Evolutionary conservation across 2,329 filamentous ascomycete species (phyloP), one percentile per base, ranked within the genome.

Genomic region (Alternaria tenuissima): DNA sequence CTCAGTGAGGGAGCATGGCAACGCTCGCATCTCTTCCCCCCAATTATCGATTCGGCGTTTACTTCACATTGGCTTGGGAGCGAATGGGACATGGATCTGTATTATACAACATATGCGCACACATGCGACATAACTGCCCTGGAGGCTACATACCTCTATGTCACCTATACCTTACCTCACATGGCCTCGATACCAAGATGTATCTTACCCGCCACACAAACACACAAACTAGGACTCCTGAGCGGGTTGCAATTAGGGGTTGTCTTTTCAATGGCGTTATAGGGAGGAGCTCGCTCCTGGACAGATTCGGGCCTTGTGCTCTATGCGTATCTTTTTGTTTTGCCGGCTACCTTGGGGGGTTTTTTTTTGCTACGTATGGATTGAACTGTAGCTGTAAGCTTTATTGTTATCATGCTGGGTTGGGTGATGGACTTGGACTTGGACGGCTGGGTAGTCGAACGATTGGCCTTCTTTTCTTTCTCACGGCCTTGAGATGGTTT

Each of bases 111-210:
- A 36, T 2, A 26, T 20, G 8, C 32, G 3, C 8, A 48, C 9
- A 49, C 30, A 49, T 49, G 34, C 22, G 32, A 16, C 46, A 36
- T 48, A 18, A 26, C 5, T 20, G 46, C 46, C 46, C 46, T 38
- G 46, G 46, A 7, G 46, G 20, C 32, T 49, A 32, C 32, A 24
- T 22, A 30, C 30, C 46, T 49, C 46, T 49, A 38, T 24, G 36
- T 14, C 36, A 18, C 30, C 30, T 12, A 38, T 26, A 49, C 46
- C 42, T 28, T 24, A 28, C 16, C 20, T 38, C 22, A 38, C 44
- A n/a, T 49, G 36, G 38, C 20, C 46, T 49, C 32, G 46, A 49
- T 49, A 49, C 46, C 30, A 49, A 38, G 30, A 36, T 12, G 16
- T 28, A 32, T 34, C 20, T 36, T 6, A 36, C 22, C 30, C 32